phyloP scores from a whole-genome alignment of 306 rosid species.

The Ormosia emarginata region DNA sequence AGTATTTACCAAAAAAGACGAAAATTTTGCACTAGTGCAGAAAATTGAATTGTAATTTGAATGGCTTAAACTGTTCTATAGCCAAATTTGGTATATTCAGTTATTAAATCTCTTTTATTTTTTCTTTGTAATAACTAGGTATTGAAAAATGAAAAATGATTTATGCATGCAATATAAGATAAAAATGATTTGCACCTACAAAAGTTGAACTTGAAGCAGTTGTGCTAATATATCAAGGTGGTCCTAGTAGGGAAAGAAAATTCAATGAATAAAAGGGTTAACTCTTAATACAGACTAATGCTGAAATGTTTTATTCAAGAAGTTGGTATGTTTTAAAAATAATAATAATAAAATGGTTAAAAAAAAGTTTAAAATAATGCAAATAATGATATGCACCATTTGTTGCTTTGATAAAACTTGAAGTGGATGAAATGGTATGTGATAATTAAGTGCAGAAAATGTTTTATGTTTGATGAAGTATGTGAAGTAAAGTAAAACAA shows the following conservation, averaged over 20 bases:
- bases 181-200: not conserved
- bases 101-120: not conserved
- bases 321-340: not conserved
- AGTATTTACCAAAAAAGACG: too few relatives aligned
- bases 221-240: not conserved
- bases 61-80: not conserved
- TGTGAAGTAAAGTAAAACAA: not conserved
- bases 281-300: not conserved
- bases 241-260: not conserved
- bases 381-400: not conserved
- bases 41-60: too few relatives aligned
- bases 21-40: not conserved
- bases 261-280: not conserved
- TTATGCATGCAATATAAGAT: constrained; percentile 26
- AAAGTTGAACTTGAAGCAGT: not conserved
- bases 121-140: not conserved
- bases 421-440: not conserved
- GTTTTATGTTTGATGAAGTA: not conserved
- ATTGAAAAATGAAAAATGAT: not conserved
- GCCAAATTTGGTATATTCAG: not conserved
- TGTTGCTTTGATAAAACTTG: not conserved
- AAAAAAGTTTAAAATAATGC: not conserved
- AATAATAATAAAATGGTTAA: not conserved
- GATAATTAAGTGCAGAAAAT: not conserved
- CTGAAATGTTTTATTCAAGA: constrained; percentile 4